phyloP scores from a whole-genome alignment of 345 rosid species.

The Hirschfeldia incana region DNA sequence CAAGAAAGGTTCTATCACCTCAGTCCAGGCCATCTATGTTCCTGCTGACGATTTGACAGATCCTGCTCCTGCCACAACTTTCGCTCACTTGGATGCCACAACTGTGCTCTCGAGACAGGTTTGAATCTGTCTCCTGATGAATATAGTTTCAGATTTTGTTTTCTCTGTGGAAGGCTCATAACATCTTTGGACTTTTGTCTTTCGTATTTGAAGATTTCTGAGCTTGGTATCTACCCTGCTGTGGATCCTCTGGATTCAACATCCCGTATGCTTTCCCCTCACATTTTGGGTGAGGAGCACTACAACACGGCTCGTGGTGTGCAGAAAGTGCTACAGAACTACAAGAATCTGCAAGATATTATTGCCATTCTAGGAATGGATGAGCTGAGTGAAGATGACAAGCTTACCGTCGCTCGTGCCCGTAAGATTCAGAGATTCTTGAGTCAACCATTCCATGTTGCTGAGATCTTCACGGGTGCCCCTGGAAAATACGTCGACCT shows the following conservation, averaged over 20 bases:
- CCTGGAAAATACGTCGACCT: constrained; percentile 86
- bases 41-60: constrained; percentile 99
- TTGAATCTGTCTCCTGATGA: background rate
- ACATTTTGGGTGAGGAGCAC: constrained; percentile 91
- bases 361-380: constrained; percentile 99
- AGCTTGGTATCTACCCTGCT: constrained; percentile 98
- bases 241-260: constrained; percentile 72
- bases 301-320: constrained; percentile 98
- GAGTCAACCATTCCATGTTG: constrained; percentile 99
- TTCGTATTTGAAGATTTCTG: constrained; percentile 60
- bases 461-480: constrained; percentile 99
- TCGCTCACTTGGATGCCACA: constrained; percentile 99
- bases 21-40: constrained; percentile 97
- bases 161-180: background rate
- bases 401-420: constrained; percentile 93
- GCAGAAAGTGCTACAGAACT: constrained; percentile 96
- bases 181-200: background rate
- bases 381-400: constrained; percentile 99
- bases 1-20: constrained; percentile 54
- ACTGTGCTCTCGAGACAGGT: constrained; percentile 99
- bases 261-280: constrained; percentile 96
- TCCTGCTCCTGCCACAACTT: constrained; percentile 99
- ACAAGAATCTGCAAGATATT: constrained; percentile 97
- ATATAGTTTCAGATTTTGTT: background rate
- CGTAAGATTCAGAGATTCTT: constrained; percentile 95